Conservation (phyloP, 2,329 filamentous ascomycete species). For the Fusarium goolgardi region DNA sequence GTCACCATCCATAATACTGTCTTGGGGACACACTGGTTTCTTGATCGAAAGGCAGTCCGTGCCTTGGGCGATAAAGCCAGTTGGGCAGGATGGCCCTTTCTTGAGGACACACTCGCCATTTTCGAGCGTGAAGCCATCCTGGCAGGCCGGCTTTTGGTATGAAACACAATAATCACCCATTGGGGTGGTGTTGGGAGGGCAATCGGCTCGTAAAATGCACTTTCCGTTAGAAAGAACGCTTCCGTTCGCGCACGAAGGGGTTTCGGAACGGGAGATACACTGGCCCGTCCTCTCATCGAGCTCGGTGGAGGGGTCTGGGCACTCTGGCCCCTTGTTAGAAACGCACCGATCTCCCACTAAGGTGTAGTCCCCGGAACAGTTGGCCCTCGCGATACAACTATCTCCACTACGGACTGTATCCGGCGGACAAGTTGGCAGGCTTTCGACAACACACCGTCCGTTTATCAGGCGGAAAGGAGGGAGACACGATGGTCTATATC, state of each 20-base stretch:
- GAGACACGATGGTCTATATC: background rate
- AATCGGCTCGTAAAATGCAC: background rate
- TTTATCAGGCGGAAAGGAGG: background rate
- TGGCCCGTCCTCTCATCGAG: background rate
- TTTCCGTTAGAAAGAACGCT: background rate
- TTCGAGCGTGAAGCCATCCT: background rate
- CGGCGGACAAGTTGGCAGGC: background rate
- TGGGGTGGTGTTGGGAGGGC: background rate
- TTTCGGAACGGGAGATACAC: background rate
- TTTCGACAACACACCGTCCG: background rate
- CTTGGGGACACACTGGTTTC: background rate
- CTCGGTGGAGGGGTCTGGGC: background rate
- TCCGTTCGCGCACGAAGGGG: background rate
- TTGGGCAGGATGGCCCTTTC: background rate
- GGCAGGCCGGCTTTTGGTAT: background rate
- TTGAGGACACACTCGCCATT: constrained; percentile 8
- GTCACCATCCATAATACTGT: background rate
- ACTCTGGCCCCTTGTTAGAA: background rate
- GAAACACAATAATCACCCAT: constrained; percentile 8
- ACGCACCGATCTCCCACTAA: background rate
- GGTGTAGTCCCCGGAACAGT: constrained; percentile 1
- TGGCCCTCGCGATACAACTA: background rate
- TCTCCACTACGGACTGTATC: background rate
- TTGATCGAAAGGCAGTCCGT: background rate
- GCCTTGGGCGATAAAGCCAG: background rate